These are phyloP conservation scores for Pterula multifida DNA, from an alignment of 1,284 basidiomycete species.

Conservation along the genomic window DNA sequence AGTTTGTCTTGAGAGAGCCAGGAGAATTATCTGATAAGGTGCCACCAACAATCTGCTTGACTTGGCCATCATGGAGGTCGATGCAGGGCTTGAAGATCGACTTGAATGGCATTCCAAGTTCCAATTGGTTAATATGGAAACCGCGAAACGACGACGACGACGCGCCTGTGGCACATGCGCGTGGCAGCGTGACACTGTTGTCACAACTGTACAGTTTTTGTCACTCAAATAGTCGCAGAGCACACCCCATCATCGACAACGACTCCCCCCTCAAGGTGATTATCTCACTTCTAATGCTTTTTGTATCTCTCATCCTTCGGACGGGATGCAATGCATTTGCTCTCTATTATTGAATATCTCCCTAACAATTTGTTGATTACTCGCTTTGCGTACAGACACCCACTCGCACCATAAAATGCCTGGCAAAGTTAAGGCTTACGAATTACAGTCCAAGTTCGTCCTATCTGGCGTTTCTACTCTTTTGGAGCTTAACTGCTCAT, in stretches of 20 bases:
- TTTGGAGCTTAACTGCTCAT: constrained; percentile 10
- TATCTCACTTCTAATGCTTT: constrained; percentile 6
- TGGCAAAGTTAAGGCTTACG: constrained; percentile 92
- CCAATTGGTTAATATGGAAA: constrained; percentile 2
- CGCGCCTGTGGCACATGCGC: neutral
- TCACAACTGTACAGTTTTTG: constrained; percentile 18
- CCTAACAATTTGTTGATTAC: neutral
- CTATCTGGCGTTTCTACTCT: constrained; percentile 10
- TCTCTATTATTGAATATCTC: neutral
- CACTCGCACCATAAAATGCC: constrained; percentile 45
- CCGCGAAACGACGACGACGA: neutral
- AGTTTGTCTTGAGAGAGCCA: constrained; percentile 76
- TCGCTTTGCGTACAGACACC: constrained; percentile 7
- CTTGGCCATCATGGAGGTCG: constrained; percentile 88
- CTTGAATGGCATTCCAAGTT: constrained; percentile 12
- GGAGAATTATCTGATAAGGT: constrained; percentile 67
- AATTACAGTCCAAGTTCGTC: constrained; percentile 92
- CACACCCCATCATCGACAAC: constrained; percentile 2
- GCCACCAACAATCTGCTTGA: constrained; percentile 98
- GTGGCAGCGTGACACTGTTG: constrained; percentile 7
- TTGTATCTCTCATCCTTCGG: neutral
- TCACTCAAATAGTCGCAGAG: constrained; percentile 2
- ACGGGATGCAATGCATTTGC: neutral
- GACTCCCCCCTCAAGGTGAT: constrained; percentile 17
- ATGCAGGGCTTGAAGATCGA: constrained; percentile 84